A percentile compares a stretch with the other conserved stretches of the same genome.
Conservation (phyloP, 306 rosid genomes). For the Vigna reflexopilosa region DNA sequence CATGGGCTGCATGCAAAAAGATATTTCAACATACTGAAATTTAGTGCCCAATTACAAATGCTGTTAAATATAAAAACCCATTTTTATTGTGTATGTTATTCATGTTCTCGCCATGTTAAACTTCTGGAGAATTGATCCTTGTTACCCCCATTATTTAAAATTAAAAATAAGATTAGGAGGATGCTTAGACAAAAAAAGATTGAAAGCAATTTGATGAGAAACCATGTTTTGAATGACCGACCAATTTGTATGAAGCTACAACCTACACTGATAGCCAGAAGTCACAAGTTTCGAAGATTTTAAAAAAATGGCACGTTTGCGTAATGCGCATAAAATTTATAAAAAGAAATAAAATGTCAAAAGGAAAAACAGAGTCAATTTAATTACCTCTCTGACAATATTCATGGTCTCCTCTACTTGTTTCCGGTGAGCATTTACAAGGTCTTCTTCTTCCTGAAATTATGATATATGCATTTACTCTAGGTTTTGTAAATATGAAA, state of each 20-base stretch:
- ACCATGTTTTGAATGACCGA: neutral
- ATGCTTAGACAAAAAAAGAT: no score
- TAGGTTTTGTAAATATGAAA: neutral
- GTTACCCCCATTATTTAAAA: neutral
- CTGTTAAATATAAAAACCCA: neutral
- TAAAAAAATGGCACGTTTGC: neutral
- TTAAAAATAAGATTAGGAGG: neutral
- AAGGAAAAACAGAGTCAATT: slow-evolving; percentile 26
- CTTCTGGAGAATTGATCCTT: neutral
- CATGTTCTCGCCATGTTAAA: neutral
- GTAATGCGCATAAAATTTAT: slow-evolving; percentile 10
- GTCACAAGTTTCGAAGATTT: neutral
- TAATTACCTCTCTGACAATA: slow-evolving; percentile 81
- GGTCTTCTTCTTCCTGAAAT: slow-evolving; percentile 91
- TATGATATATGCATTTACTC: slow-evolving; percentile 28
- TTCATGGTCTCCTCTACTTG: slow-evolving; percentile 95
- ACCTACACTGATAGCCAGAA: neutral
- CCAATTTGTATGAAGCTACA: neutral
- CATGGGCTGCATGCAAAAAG: slow-evolving; percentile 17
- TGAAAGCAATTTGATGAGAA: no score
- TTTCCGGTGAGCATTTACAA: slow-evolving; percentile 83
- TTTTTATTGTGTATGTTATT: neutral
- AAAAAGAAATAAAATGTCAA: neutral
- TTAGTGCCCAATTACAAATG: neutral
- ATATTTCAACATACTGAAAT: neutral